Conservation (phyloP, 495 filamentous ascomycete species). For the Tetracladium marchalianum region DNA sequence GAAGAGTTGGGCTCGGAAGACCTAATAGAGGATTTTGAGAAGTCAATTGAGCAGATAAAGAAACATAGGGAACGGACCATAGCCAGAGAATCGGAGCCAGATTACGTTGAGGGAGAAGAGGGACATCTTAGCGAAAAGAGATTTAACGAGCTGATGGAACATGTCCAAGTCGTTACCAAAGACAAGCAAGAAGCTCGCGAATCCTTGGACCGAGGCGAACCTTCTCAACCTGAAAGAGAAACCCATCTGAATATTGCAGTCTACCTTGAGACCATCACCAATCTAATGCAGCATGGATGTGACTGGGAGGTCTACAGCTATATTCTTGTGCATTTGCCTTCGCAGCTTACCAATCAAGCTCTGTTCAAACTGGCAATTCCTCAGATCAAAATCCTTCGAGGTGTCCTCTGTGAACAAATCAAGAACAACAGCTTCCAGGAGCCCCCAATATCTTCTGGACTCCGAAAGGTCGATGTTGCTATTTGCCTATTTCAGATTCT, state of each 20-base stretch:
- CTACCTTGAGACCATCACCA: slow-evolving; percentile 70
- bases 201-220: too few species aligned
- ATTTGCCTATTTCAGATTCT: slow-evolving; percentile 80
- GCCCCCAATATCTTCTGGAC: slow-evolving; percentile 58
- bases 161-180: too few species aligned
- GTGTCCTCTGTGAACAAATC: slow-evolving; percentile 70
- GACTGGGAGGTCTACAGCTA: slow-evolving; percentile 96
- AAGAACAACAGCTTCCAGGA: slow-evolving; percentile 63
- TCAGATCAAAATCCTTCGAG: slow-evolving; percentile 69
- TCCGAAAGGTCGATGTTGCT: slow-evolving; percentile 81
- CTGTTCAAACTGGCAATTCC: slow-evolving; percentile 62
- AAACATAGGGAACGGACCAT: not conserved
- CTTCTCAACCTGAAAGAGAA: not conserved
- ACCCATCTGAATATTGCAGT: slow-evolving; percentile 50
- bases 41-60: too few species aligned
- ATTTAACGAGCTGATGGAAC: too few species aligned
- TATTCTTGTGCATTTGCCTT: slow-evolving; percentile 74
- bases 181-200: not conserved
- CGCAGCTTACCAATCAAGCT: slow-evolving; percentile 83
- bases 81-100: not conserved
- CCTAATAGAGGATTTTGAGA: too few species aligned
- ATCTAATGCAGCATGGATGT: slow-evolving; percentile 61
- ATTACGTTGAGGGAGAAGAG: not conserved
- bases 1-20: not conserved
- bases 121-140: too few species aligned